phyloP scores from a whole-genome alignment of 352 stramenopile species.

The Phytophthora palmivora region DNA sequence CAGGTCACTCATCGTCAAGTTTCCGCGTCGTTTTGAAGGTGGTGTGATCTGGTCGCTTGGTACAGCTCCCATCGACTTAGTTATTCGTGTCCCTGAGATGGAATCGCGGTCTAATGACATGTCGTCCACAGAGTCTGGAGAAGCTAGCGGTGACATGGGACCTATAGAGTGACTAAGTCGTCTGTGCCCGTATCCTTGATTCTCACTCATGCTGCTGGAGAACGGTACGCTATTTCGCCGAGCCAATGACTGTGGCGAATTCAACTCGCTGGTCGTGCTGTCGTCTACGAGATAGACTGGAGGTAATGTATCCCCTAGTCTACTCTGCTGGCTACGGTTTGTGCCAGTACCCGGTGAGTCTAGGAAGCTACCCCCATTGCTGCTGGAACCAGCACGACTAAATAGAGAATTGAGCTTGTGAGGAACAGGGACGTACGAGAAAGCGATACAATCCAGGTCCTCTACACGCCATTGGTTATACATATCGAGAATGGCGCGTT shows the following conservation, averaged over 20 bases:
- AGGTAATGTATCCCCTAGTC: constrained; percentile 45
- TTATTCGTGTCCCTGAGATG: constrained; percentile 9
- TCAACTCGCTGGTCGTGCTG: constrained; percentile 55
- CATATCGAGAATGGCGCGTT: constrained; percentile 85
- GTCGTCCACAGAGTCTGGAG: constrained; percentile 38
- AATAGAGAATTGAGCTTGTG: constrained; percentile 79
- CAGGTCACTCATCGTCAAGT: constrained; percentile 52
- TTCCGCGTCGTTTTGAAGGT: constrained; percentile 28
- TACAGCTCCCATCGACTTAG: constrained; percentile 32
- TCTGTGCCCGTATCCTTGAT: constrained; percentile 23
- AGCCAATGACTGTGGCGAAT: constrained; percentile 42
- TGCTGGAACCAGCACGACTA: constrained; percentile 26
- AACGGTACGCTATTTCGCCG: constrained; percentile 28
- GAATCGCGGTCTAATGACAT: constrained; percentile 25
- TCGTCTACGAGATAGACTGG: constrained; percentile 88
- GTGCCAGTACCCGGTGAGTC: constrained; percentile 17
- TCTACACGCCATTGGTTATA: constrained; percentile 91
- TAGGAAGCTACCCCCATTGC: constrained; percentile 21
- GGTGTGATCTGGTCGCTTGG: constrained; percentile 38
- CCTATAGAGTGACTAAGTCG: constrained; percentile 27
- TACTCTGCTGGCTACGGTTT: constrained; percentile 13
- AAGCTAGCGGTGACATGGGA: constrained; percentile 37
- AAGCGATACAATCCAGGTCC: constrained; percentile 83
- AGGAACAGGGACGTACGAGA: constrained; percentile 83
- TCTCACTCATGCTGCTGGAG: constrained; percentile 48